Percentiles rank a stretch among this genome's conserved stretches.
These are phyloP conservation scores for Fusarium sororula DNA, from an alignment of 2,329 filamentous ascomycete species.

Conservation along the genomic window DNA sequence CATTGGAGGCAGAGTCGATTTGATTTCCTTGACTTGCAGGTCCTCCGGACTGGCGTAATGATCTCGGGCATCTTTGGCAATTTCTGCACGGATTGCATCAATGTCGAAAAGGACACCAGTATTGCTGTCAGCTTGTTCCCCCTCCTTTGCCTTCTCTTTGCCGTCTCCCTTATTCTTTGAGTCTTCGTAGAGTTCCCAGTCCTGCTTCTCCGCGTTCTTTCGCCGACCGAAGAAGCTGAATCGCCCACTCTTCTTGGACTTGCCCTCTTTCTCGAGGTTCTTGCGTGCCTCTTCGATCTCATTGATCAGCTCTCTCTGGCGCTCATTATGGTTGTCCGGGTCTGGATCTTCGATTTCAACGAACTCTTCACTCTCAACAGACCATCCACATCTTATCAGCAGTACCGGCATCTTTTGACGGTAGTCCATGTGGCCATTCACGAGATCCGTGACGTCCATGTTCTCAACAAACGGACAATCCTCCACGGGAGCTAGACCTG, in stretches of 20 bases:
- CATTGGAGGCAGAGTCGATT: conserved; percentile 90
- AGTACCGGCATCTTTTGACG: conserved; percentile 90
- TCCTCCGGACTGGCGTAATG: conserved; percentile 55
- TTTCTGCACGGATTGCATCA: conserved; percentile 88
- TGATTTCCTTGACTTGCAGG: conserved; percentile 78
- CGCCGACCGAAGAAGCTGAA: conserved; percentile 86
- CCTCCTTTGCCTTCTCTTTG: conserved; percentile 46
- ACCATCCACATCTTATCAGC: conserved; percentile 87
- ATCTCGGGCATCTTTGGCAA: conserved; percentile 74
- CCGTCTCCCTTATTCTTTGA: conserved; percentile 52
- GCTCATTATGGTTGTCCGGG: conserved; percentile 86
- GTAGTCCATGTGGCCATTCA: conserved; percentile 96
- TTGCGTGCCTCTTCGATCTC: conserved; percentile 96
- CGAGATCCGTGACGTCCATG: conserved; percentile 83
- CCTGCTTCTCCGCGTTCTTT: conserved; percentile 82
- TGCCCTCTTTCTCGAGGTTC: conserved; percentile 82
- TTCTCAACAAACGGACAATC: conserved; percentile 86
- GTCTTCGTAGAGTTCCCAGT: conserved; percentile 95
- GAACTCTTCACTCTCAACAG: conserved; percentile 92
- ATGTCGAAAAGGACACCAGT: conserved; percentile 87
- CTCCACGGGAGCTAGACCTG: conserved; percentile 81
- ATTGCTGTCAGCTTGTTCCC: conserved; percentile 56
- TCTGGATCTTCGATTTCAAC: conserved; percentile 97
- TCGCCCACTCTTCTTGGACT: conserved; percentile 65
- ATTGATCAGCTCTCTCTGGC: conserved; percentile 92